A percentile compares a stretch with the other conserved stretches of the same genome.
Conservation (phyloP, 371 early-diverging fungal species). For the Rhizopus sp. region DNA sequence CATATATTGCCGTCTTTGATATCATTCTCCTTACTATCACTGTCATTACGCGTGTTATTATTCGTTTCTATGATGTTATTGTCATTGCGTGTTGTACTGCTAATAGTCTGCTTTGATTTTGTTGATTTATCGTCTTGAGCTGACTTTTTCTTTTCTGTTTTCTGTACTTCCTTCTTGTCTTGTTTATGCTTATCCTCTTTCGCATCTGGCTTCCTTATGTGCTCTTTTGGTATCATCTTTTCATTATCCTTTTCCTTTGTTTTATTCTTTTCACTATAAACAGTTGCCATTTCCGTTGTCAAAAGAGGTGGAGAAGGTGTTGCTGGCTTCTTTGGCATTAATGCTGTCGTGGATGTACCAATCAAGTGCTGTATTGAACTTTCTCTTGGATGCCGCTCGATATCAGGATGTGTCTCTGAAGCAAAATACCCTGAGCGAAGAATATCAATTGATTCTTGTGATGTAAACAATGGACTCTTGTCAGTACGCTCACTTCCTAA, state of each 20-base stretch:
- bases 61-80: not conserved
- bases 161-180: not conserved
- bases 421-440: constrained; percentile 24
- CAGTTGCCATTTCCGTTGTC: not conserved
- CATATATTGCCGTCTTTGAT: constrained; percentile 6
- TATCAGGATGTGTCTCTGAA: constrained; percentile 6
- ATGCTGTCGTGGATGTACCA: not conserved
- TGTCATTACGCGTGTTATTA: not conserved
- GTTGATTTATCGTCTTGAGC: not conserved
- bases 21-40: not conserved
- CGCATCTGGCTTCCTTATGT: not conserved
- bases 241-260: constrained; percentile 1
- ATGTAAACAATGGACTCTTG: constrained; percentile 10
- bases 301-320: not conserved
- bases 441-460: constrained; percentile 16
- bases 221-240: not conserved
- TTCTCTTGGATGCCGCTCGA: not conserved
- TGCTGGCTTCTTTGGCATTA: not conserved
- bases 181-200: too few relatives aligned
- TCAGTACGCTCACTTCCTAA: constrained; percentile 21
- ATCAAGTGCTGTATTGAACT: constrained; percentile 9
- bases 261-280: not conserved
- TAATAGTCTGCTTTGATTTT: not conserved
- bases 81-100: not conserved
- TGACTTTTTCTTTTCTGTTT: not conserved